phyloP scores from a whole-genome alignment of 1,284 basidiomycete species.

The Leucoagaricus sp. region DNA sequence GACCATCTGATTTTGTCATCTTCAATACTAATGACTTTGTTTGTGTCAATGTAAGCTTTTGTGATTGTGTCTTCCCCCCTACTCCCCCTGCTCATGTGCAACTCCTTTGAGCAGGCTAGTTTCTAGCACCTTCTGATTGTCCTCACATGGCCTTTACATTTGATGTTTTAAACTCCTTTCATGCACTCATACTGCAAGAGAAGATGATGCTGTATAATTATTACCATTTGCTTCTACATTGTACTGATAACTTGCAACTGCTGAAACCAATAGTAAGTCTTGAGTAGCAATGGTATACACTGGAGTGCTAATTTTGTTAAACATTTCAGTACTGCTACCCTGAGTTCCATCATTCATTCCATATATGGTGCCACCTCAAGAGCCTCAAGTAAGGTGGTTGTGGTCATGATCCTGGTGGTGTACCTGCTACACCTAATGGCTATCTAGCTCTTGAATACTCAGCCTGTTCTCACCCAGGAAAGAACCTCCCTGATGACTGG shows the following conservation, averaged over 20 bases:
- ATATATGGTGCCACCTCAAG: neutral
- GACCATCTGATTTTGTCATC: conserved; percentile 7
- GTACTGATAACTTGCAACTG: conserved; percentile 16
- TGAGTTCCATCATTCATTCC: conserved; percentile 3
- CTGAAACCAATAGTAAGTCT: conserved; percentile 10
- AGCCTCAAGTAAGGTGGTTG: neutral
- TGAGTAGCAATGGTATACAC: neutral
- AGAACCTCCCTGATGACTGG: conserved; percentile 15
- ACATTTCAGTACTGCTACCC: conserved; percentile 20
- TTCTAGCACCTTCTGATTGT: conserved; percentile 16
- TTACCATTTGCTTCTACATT: conserved; percentile 18
- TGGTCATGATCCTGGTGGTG: conserved; percentile 12
- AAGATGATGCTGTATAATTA: conserved; percentile 22
- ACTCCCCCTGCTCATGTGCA: conserved; percentile 5
- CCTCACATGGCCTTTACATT: conserved; percentile 24
- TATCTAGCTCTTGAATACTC: conserved; percentile 1
- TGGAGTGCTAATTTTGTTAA: neutral
- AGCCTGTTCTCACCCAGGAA: conserved; percentile 13
- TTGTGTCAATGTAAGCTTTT: conserved; percentile 17
- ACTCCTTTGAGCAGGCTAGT: conserved; percentile 18
- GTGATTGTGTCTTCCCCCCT: conserved; percentile 9
- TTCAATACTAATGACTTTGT: conserved; percentile 12
- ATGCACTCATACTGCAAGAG: conserved; percentile 20
- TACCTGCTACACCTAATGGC: neutral
- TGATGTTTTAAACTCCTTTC: conserved; percentile 20